These are phyloP conservation scores for Acanthamoeba sp. DNA, from an alignment of 208 protist genomes.

Conservation along the genomic window DNA sequence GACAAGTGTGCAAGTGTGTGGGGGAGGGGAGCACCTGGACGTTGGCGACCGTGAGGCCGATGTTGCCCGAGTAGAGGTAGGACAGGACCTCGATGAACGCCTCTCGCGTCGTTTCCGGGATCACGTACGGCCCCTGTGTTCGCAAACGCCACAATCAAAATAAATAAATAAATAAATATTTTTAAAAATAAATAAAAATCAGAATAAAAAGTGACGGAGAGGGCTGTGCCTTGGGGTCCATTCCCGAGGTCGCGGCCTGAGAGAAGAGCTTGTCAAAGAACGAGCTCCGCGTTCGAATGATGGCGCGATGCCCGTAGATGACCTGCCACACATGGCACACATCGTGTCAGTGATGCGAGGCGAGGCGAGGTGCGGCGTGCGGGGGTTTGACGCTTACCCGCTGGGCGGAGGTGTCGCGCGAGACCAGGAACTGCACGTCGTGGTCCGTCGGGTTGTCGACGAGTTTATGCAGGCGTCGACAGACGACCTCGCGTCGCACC, in stretches of 20 bases:
- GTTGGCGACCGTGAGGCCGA: background rate
- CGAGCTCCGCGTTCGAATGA: background rate
- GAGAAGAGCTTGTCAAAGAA: slow-evolving; percentile 1
- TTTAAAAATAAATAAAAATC: background rate
- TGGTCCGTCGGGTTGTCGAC: slow-evolving; percentile 33
- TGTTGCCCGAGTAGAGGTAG: slow-evolving; percentile 19
- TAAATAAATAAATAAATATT: too few species aligned
- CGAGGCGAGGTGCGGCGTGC: background rate
- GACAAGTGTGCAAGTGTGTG: background rate
- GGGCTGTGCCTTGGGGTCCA: background rate
- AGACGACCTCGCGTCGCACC: background rate
- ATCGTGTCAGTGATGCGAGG: too few species aligned
- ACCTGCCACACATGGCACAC: background rate
- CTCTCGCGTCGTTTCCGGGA: background rate
- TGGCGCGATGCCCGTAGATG: slow-evolving; percentile 8
- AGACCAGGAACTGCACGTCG: slow-evolving; percentile 16
- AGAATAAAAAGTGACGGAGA: background rate
- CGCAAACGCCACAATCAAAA: too few species aligned
- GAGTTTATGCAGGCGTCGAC: background rate
- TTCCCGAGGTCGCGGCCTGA: background rate
- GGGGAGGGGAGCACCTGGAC: background rate
- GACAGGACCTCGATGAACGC: slow-evolving; percentile 27
- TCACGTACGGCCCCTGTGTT: background rate
- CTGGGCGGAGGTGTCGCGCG: background rate
- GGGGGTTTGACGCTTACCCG: background rate